These are phyloP conservation scores for Sclerotinia borealis DNA, from an alignment of 2,329 filamentous ascomycete genomes.

Conservation along the genomic window DNA sequence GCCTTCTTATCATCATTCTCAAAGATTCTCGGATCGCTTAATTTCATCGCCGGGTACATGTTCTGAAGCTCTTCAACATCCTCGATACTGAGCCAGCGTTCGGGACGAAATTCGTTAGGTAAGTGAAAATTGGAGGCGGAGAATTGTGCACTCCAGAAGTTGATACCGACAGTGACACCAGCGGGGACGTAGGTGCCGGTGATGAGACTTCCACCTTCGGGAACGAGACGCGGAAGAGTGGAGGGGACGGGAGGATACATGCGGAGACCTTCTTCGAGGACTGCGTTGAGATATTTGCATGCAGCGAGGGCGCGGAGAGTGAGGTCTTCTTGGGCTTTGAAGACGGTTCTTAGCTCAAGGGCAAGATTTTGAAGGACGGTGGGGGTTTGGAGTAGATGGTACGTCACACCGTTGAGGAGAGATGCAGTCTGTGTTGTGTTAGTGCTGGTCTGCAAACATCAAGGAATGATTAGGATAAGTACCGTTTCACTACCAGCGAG, in stretches of 20 bases:
- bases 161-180: background rate
- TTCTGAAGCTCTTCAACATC: background rate
- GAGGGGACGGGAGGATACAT: constrained; percentile 16
- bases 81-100: background rate
- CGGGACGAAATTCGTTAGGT: background rate
- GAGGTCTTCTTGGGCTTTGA: constrained; percentile 27
- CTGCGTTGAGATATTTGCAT: constrained; percentile 12
- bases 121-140: background rate
- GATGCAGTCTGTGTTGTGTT: constrained; percentile 32
- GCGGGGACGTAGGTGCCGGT: background rate
- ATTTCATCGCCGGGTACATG: background rate
- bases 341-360: constrained; percentile 38
- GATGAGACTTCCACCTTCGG: background rate
- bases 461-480: background rate
- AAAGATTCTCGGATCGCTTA: background rate
- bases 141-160: background rate
- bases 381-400: constrained; percentile 49
- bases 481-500: constrained; percentile 11
- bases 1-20: background rate
- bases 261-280: constrained; percentile 16
- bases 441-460: constrained; percentile 13
- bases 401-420: constrained; percentile 23
- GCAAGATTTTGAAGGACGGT: constrained; percentile 30
- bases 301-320: constrained; percentile 14
- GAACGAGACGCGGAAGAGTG: background rate